A percentile compares a stretch with the other conserved stretches of the same genome.
phyloP scores from a whole-genome alignment of 768 basidiomycete genomes.

The Rickenella mellea region DNA sequence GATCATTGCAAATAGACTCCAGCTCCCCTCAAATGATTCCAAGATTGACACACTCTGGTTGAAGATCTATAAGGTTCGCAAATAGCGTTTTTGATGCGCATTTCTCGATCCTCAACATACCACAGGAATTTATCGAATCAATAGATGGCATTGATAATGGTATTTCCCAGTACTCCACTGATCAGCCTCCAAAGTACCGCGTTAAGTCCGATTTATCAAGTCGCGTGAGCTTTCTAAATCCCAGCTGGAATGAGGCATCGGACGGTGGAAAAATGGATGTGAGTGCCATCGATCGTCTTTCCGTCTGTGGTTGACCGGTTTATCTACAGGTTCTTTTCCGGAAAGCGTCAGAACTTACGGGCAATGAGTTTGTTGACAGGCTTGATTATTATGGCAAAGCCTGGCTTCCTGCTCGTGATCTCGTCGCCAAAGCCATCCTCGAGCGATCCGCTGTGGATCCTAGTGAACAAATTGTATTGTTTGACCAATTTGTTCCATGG shows the following conservation, averaged over 20 bases:
- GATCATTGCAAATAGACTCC: slow-evolving; percentile 58
- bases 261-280: slow-evolving; percentile 68
- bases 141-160: slow-evolving; percentile 96
- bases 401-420: slow-evolving; percentile 86
- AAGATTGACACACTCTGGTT: slow-evolving; percentile 74
- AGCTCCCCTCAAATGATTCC: slow-evolving; percentile 41
- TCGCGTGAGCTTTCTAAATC: slow-evolving; percentile 79
- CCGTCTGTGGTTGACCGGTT: slow-evolving; percentile 1
- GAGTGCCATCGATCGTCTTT: slow-evolving; percentile 17
- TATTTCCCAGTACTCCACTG: slow-evolving; percentile 66
- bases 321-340: slow-evolving; percentile 53
- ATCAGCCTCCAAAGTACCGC: slow-evolving; percentile 61
- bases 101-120: slow-evolving; percentile 5
- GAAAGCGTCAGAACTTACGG: slow-evolving; percentile 73
- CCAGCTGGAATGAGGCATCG: slow-evolving; percentile 81
- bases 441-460: slow-evolving; percentile 53
- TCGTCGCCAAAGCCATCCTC: slow-evolving; percentile 50
- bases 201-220: slow-evolving; percentile 76
- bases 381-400: slow-evolving; percentile 78
- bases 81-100: background rate
- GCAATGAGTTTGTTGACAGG: slow-evolving; percentile 73
- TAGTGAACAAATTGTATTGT: slow-evolving; percentile 68
- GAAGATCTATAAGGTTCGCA: slow-evolving; percentile 72
- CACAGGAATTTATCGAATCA: slow-evolving; percentile 85
- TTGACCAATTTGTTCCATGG: slow-evolving; percentile 80